These are phyloP conservation scores for Aurifilum marmelostoma DNA, from an alignment of 2,329 filamentous ascomycete genomes.

Conservation along the genomic window DNA sequence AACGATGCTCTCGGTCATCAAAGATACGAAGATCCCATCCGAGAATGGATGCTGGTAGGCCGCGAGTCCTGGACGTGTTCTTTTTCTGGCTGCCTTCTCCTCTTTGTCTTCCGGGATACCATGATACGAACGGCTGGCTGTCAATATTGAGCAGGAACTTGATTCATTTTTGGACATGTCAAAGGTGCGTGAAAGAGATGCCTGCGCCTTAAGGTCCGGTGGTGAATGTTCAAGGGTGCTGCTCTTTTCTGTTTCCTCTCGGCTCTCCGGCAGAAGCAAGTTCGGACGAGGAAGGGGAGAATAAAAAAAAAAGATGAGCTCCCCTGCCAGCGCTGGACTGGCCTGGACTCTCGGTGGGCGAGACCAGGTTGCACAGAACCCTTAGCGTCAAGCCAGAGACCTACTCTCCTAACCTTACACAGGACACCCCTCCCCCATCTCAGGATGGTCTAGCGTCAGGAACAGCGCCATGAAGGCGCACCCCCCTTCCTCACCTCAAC, in stretches of 20 bases:
- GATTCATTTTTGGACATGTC: background rate
- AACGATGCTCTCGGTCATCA: background rate
- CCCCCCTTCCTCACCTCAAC: background rate
- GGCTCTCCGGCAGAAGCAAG: background rate
- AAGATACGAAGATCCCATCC: conserved; percentile 12
- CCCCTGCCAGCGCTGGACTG: background rate
- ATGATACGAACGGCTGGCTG: background rate
- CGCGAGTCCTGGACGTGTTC: no score
- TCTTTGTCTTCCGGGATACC: no score
- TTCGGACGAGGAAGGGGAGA: background rate
- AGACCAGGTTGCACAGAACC: background rate
- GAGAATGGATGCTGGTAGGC: background rate
- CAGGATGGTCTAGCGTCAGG: conserved; percentile 9
- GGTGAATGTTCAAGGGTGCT: background rate
- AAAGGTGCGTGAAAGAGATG: no score
- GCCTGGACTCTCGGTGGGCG: background rate
- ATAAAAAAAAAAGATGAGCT: background rate
- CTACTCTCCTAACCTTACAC: no score
- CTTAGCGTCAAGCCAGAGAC: conserved; percentile 1
- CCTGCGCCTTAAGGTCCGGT: no score
- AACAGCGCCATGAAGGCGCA: background rate
- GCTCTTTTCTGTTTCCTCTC: background rate
- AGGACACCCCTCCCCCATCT: background rate
- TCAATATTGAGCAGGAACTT: background rate
- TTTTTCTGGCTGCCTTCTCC: no score